phyloP scores from a whole-genome alignment of 441 rosid species.

The Mallotus japonicus region DNA sequence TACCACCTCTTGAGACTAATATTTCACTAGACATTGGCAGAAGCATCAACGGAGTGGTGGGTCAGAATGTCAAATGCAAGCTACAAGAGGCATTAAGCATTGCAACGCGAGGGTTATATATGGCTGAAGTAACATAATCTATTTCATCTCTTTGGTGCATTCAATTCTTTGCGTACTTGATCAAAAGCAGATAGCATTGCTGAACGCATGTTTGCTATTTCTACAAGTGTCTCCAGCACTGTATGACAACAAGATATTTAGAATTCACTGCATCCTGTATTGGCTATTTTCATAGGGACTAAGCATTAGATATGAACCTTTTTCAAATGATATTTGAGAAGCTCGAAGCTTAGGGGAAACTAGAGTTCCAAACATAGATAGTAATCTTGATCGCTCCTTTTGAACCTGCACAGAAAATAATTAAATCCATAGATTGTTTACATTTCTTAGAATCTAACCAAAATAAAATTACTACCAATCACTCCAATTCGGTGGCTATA shows the following conservation, averaged over 20 bases:
- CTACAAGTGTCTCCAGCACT: constrained; percentile 81
- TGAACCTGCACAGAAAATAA: constrained; percentile 45
- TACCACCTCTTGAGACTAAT: no score
- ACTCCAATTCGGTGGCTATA: no score
- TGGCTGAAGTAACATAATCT: constrained; percentile 22
- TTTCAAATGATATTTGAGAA: constrained; percentile 81
- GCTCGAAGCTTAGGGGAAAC: constrained; percentile 88
- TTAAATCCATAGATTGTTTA: background rate
- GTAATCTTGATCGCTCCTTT: constrained; percentile 61
- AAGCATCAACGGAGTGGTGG: background rate
- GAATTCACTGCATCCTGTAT: background rate
- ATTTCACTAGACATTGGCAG: no score
- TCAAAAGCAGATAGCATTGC: constrained; percentile 53
- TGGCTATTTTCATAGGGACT: constrained; percentile 5
- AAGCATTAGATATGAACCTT: constrained; percentile 46
- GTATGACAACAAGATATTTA: constrained; percentile 20
- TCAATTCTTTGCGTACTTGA: constrained; percentile 36
- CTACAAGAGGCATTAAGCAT: no score
- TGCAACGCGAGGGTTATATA: background rate
- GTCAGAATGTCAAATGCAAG: no score
- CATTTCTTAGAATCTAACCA: background rate
- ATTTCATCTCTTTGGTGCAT: constrained; percentile 26
- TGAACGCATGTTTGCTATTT: constrained; percentile 73
- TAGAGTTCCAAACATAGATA: constrained; percentile 76
- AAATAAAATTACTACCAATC: no score